Evolutionary conservation across 371 early-diverging fungal species (phyloP).

Genomic region (Rhizopus microsporus): DNA sequence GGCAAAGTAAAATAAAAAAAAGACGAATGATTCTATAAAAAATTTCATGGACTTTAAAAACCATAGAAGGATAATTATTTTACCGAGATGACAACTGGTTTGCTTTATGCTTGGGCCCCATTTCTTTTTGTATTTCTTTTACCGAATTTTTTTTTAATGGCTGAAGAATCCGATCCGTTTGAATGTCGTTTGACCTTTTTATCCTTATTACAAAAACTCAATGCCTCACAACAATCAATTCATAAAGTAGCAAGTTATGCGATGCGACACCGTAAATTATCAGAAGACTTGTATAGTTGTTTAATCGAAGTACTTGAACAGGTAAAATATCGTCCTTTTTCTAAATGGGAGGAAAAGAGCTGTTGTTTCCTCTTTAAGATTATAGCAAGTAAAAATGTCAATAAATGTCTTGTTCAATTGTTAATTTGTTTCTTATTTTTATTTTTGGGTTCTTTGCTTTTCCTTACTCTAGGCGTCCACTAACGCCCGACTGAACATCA

Average conservation of each 20-base stretch:
- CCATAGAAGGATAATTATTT: not conserved
- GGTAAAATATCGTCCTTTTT: slow-evolving; percentile 39
- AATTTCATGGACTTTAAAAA: not conserved
- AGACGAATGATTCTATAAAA: slow-evolving; percentile 1
- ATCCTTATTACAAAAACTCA: slow-evolving; percentile 67
- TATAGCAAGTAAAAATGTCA: slow-evolving; percentile 10
- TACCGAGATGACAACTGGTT: not conserved
- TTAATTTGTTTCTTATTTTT: slow-evolving; percentile 7
- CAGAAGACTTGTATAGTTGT: slow-evolving; percentile 79
- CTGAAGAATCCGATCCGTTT: slow-evolving; percentile 71
- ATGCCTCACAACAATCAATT: slow-evolving; percentile 75
- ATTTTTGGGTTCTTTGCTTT: not conserved
- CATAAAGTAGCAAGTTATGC: slow-evolving; percentile 72
- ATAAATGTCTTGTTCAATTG: slow-evolving; percentile 6
- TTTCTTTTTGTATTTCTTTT: not conserved
- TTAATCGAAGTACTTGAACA: slow-evolving; percentile 72
- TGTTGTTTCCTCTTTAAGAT: slow-evolving; percentile 6
- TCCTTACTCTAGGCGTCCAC: slow-evolving; percentile 49
- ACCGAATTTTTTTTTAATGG: slow-evolving; percentile 23
- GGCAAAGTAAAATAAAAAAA: slow-evolving; percentile 3
- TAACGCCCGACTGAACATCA: slow-evolving; percentile 69
- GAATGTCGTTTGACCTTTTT: slow-evolving; percentile 72
- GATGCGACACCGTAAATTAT: slow-evolving; percentile 59
- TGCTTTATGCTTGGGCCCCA: too few relatives aligned
- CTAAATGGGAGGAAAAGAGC: not conserved